These are phyloP conservation scores for Talaromyces proteolyticus DNA, from an alignment of 495 filamentous ascomycete species.

Conservation along the genomic window DNA sequence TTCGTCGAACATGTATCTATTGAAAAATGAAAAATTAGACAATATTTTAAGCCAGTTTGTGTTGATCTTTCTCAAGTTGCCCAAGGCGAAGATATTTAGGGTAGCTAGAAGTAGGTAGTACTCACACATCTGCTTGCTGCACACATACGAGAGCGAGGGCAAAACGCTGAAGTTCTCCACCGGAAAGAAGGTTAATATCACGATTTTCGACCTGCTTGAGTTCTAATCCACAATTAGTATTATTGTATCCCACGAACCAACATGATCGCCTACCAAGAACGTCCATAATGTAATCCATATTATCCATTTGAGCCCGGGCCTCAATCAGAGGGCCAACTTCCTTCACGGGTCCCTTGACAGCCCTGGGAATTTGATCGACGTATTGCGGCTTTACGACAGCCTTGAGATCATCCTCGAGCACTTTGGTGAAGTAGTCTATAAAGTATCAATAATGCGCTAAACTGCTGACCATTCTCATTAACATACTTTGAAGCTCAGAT, in stretches of 20 bases:
- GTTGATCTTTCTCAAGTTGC: too few species aligned
- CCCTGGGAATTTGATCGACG: conserved; percentile 93
- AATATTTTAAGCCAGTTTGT: not conserved
- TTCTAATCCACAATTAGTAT: conserved; percentile 46
- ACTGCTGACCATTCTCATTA: not conserved
- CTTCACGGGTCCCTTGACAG: conserved; percentile 73
- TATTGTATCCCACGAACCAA: not conserved
- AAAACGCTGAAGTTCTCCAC: conserved; percentile 96
- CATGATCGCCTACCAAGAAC: conserved; percentile 53
- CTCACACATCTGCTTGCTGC: conserved; percentile 90
- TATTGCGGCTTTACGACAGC: conserved; percentile 98
- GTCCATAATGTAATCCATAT: conserved; percentile 79
- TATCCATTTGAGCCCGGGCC: conserved; percentile 65
- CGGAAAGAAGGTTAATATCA: conserved; percentile 83
- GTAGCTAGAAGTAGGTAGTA: conserved; percentile 5
- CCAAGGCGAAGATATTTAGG: too few species aligned
- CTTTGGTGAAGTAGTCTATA: conserved; percentile 94
- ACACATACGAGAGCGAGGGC: conserved; percentile 94
- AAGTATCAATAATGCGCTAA: not conserved
- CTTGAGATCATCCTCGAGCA: conserved; percentile 93
- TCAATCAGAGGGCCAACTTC: conserved; percentile 72
- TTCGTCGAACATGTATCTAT: conserved; percentile 97
- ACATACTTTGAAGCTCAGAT: conserved; percentile 89
- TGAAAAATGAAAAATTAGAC: conserved; percentile 11
- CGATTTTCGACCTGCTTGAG: conserved; percentile 80